phyloP scores from a whole-genome alignment of 441 rosid species.

The Populus tomentosa region DNA sequence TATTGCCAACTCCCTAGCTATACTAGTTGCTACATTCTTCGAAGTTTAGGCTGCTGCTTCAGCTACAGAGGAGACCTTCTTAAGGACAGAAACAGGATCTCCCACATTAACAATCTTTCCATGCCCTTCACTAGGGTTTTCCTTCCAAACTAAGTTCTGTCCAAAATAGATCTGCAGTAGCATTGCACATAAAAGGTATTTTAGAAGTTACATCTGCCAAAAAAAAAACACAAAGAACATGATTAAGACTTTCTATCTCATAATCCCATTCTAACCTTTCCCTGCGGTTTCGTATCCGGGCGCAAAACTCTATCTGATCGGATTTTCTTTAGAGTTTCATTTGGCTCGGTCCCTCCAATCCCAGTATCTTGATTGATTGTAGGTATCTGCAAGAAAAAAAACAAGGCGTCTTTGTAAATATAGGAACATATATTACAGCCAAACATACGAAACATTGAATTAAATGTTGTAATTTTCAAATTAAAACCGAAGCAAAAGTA shows the following conservation, averaged over 20 bases:
- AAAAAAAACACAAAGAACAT: neutral
- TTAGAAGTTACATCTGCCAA: neutral
- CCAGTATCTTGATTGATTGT: slow-evolving; percentile 68
- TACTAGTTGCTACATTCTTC: neutral
- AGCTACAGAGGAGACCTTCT: slow-evolving; percentile 52
- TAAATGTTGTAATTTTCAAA: neutral
- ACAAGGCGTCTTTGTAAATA: neutral
- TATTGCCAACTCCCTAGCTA: neutral
- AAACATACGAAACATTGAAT: neutral
- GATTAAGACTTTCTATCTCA: neutral
- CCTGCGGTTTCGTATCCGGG: slow-evolving; percentile 56
- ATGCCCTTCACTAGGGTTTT: slow-evolving; percentile 22
- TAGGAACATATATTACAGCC: neutral
- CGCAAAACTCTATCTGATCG: slow-evolving; percentile 67
- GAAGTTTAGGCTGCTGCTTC: slow-evolving; percentile 62
- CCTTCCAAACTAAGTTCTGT: slow-evolving; percentile 74
- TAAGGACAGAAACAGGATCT: slow-evolving; percentile 53
- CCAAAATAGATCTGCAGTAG: slow-evolving; percentile 73
- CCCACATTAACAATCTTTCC: slow-evolving; percentile 56
- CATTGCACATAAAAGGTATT: neutral
- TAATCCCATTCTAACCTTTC: slow-evolving; percentile 45
- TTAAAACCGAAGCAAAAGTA: neutral
- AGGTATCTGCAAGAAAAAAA: slow-evolving; percentile 47
- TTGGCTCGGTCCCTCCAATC: slow-evolving; percentile 56
- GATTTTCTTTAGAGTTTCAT: slow-evolving; percentile 50